phyloP scores from a whole-genome alignment of 2,329 filamentous ascomycete species.

The Monilinia fructicola region DNA sequence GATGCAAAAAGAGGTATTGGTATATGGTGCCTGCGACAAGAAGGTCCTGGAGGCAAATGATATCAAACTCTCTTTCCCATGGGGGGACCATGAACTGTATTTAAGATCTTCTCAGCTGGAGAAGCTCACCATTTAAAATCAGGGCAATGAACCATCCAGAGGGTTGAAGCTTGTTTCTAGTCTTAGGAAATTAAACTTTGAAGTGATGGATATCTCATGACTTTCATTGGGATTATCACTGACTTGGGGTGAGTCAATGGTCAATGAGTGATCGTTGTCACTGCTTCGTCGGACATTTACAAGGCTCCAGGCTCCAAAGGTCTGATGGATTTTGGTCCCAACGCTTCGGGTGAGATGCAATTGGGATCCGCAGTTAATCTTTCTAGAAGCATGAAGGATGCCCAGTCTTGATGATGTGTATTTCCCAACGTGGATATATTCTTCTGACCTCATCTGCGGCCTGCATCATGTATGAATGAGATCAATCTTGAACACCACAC shows the following conservation, averaged over 20 bases:
- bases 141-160: neutral
- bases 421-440: constrained; percentile 8
- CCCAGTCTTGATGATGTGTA: constrained; percentile 16
- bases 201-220: constrained; percentile 17
- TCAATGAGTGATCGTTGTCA: neutral
- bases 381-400: constrained; percentile 21
- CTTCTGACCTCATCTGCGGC: neutral
- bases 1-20: neutral
- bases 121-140: neutral
- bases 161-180: constrained; percentile 18
- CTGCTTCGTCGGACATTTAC: constrained; percentile 6
- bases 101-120: neutral
- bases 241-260: neutral
- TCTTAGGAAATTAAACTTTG: constrained; percentile 15
- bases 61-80: neutral
- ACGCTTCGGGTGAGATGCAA: constrained; percentile 20
- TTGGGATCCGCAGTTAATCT: constrained; percentile 21
- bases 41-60: neutral
- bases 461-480: constrained; percentile 8
- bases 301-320: neutral
- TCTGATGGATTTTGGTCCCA: constrained; percentile 17
- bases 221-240: constrained; percentile 9
- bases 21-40: neutral
- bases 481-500: neutral
- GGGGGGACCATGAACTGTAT: constrained; percentile 2